These are phyloP conservation scores for Cercospora zeae-maydis DNA, from an alignment of 2,329 filamentous ascomycete species.

Conservation along the genomic window DNA sequence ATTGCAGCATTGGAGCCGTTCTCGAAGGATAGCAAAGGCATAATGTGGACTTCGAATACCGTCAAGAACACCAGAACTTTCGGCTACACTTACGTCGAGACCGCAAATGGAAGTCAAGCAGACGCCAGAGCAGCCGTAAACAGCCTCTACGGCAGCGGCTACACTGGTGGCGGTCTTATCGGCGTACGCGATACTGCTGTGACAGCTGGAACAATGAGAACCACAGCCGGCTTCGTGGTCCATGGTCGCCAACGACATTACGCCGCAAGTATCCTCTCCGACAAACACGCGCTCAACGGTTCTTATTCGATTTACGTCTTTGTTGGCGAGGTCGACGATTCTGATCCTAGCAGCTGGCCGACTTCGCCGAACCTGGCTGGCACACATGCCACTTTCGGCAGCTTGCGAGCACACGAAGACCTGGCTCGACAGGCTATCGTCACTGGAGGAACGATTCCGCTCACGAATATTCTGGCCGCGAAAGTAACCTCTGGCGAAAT, in stretches of 20 bases:
- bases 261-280: constrained; percentile 62
- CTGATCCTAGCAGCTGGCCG: constrained; percentile 50
- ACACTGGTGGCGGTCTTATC: constrained; percentile 21
- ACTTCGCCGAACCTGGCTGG: constrained; percentile 57
- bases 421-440: constrained; percentile 26
- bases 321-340: constrained; percentile 51
- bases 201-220: constrained; percentile 2
- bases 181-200: constrained; percentile 18
- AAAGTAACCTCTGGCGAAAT: constrained; percentile 11
- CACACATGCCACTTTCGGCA: constrained; percentile 50
- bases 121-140: constrained; percentile 57
- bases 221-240: constrained; percentile 33
- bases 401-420: not conserved
- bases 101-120: constrained; percentile 41
- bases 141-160: constrained; percentile 54
- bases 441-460: constrained; percentile 1
- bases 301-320: constrained; percentile 68
- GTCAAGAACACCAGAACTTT: constrained; percentile 59
- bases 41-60: constrained; percentile 65
- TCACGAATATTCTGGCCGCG: constrained; percentile 8
- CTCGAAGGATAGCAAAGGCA: constrained; percentile 54
- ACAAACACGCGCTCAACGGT: constrained; percentile 57
- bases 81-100: constrained; percentile 73
- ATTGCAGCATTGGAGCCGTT: constrained; percentile 52
- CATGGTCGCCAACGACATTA: constrained; percentile 58